phyloP scores from a whole-genome alignment of 1,284 basidiomycete species.

The Trichosporon sp. region DNA sequence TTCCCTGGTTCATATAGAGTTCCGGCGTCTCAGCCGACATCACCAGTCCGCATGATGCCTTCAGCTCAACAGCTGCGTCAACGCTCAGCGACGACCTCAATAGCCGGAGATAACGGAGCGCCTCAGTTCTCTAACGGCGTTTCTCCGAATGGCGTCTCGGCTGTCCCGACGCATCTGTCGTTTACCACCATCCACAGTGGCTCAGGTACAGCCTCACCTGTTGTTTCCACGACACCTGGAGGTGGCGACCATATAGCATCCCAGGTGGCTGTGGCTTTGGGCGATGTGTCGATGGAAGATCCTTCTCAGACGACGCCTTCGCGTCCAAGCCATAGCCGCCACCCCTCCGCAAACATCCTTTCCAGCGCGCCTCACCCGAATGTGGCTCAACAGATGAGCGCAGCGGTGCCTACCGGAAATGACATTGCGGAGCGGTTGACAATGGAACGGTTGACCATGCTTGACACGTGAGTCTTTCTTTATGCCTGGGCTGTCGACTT shows the following conservation, averaged over 20 bases:
- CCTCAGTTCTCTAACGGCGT: conserved; percentile 7
- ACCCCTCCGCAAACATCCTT: conserved; percentile 1
- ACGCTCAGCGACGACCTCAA: not conserved
- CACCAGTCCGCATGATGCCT: conserved; percentile 44
- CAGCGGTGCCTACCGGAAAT: conserved; percentile 20
- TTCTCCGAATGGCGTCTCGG: conserved; percentile 28
- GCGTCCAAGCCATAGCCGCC: conserved; percentile 26
- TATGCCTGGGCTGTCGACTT: too few relatives aligned
- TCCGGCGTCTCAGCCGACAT: conserved; percentile 51
- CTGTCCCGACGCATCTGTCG: conserved; percentile 46
- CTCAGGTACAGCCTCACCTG: conserved; percentile 13
- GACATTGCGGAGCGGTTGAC: conserved; percentile 30
- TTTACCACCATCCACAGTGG: conserved; percentile 38
- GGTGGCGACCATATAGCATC: conserved; percentile 8
- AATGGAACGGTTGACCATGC: conserved; percentile 38
- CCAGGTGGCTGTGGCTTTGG: conserved; percentile 12
- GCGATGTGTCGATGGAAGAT: conserved; percentile 49
- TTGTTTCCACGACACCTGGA: conserved; percentile 5
- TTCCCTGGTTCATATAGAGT: conserved; percentile 36
- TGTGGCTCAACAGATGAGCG: conserved; percentile 10
- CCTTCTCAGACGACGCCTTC: conserved; percentile 30
- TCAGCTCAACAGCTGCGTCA: conserved; percentile 35
- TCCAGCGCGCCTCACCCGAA: not conserved
- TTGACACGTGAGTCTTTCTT: conserved; percentile 45
- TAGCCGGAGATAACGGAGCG: conserved; percentile 9